These are phyloP conservation scores for Schizonepeta tenuifolia DNA, from an alignment of 257 asterid species.

Conservation along the genomic window DNA sequence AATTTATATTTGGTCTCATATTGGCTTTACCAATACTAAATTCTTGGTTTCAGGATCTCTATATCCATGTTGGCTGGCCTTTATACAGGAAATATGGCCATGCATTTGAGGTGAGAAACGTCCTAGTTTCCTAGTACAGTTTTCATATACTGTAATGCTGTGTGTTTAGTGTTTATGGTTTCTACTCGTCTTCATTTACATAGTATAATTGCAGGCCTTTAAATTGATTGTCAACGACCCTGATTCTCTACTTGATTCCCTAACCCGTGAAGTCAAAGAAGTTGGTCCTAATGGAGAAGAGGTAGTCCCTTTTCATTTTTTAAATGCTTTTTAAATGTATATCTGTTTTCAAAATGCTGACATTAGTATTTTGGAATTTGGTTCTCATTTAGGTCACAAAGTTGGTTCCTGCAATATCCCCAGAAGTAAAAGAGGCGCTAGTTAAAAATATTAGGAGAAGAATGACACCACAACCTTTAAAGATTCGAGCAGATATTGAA, in stretches of 20 bases:
- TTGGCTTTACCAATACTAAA: not conserved
- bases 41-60: conserved; percentile 65
- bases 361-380: not conserved
- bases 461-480: conserved; percentile 94
- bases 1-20: not conserved
- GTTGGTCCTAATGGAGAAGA: conserved; percentile 87
- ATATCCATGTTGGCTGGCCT: conserved; percentile 95
- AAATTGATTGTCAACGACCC: conserved; percentile 87
- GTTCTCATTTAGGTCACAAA: conserved; percentile 60
- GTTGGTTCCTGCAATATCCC: conserved; percentile 81
- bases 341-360: conserved; percentile 8
- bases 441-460: conserved; percentile 89
- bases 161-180: conserved; percentile 9
- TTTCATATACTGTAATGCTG: not conserved
- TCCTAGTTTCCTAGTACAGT: not conserved
- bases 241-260: conserved; percentile 77
- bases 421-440: conserved; percentile 80
- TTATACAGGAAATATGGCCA: conserved; percentile 90
- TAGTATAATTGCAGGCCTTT: conserved; percentile 67
- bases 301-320: conserved; percentile 48
- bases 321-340: not conserved
- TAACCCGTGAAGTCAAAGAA: conserved; percentile 94
- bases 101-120: conserved; percentile 84
- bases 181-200: not conserved
- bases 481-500: conserved; percentile 90